phyloP scores from a whole-genome alignment of 2,329 filamentous ascomycete species.

The Talaromyces marneffei region DNA sequence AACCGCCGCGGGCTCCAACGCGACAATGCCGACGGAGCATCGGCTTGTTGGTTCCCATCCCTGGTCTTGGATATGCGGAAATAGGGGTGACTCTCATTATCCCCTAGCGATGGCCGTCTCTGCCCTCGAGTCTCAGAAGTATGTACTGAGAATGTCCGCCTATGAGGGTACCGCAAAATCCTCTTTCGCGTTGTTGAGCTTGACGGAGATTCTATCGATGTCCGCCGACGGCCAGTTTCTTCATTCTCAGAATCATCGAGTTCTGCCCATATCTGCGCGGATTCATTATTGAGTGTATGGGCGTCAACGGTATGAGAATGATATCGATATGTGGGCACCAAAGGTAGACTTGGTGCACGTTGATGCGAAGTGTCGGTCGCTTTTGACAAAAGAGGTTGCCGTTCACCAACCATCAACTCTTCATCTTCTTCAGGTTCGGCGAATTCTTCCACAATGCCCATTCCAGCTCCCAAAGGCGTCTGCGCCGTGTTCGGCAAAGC shows the following conservation, averaged over 20 bases:
- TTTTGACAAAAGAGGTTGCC: slow-evolving; percentile 34
- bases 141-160: slow-evolving; percentile 10
- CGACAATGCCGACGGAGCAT: neutral
- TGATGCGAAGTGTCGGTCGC: slow-evolving; percentile 26
- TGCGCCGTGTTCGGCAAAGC: slow-evolving; percentile 48
- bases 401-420: slow-evolving; percentile 36
- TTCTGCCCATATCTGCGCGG: slow-evolving; percentile 80
- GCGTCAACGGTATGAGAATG: slow-evolving; percentile 49
- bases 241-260: slow-evolving; percentile 64
- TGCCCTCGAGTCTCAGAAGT: slow-evolving; percentile 1
- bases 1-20: slow-evolving; percentile 21
- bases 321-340: slow-evolving; percentile 28
- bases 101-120: neutral
- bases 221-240: slow-evolving; percentile 1
- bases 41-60: neutral
- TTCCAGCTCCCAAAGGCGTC: slow-evolving; percentile 71
- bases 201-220: neutral
- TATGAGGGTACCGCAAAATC: neutral
- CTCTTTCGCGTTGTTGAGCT: neutral
- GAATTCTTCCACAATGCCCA: slow-evolving; percentile 66
- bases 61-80: slow-evolving; percentile 1
- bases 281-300: slow-evolving; percentile 56
- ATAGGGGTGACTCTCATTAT: neutral
- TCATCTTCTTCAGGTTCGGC: slow-evolving; percentile 28
- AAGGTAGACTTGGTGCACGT: slow-evolving; percentile 31